phyloP scores from a whole-genome alignment of 1,139 yeast species.

The Wickerhamomyces sp. region DNA sequence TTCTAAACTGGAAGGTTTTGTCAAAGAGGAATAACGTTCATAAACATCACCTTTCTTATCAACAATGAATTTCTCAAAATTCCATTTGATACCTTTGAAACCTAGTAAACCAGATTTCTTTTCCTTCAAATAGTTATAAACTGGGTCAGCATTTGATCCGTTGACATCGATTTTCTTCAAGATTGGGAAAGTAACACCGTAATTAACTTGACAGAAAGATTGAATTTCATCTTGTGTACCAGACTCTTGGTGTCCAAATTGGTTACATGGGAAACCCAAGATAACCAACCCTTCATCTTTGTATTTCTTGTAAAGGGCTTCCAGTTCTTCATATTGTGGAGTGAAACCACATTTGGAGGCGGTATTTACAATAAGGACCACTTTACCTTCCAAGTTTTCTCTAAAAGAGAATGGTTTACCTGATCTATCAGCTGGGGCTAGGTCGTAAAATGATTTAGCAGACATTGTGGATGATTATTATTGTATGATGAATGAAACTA shows the following conservation, averaged over 20 bases:
- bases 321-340: constrained; percentile 83
- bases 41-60: constrained; percentile 70
- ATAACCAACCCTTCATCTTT: constrained; percentile 71
- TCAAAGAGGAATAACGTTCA: constrained; percentile 62
- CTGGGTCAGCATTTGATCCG: constrained; percentile 77
- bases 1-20: constrained; percentile 61
- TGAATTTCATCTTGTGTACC: constrained; percentile 62
- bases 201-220: constrained; percentile 58
- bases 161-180: constrained; percentile 86
- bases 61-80: constrained; percentile 37
- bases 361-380: constrained; percentile 82
- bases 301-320: constrained; percentile 76
- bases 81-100: constrained; percentile 44
- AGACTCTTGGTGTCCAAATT: constrained; percentile 90
- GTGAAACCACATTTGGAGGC: constrained; percentile 92
- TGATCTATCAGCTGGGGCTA: constrained; percentile 50
- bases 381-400: constrained; percentile 72
- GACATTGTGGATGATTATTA: constrained; percentile 23
- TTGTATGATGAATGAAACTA: not conserved
- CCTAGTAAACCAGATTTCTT: constrained; percentile 51
- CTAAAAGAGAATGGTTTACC: constrained; percentile 65
- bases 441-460: constrained; percentile 51
- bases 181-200: constrained; percentile 85
- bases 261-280: constrained; percentile 91
- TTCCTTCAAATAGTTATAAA: constrained; percentile 69